phyloP scores from a whole-genome alignment of 495 filamentous ascomycete genomes.

The Aspergillus affinis region DNA sequence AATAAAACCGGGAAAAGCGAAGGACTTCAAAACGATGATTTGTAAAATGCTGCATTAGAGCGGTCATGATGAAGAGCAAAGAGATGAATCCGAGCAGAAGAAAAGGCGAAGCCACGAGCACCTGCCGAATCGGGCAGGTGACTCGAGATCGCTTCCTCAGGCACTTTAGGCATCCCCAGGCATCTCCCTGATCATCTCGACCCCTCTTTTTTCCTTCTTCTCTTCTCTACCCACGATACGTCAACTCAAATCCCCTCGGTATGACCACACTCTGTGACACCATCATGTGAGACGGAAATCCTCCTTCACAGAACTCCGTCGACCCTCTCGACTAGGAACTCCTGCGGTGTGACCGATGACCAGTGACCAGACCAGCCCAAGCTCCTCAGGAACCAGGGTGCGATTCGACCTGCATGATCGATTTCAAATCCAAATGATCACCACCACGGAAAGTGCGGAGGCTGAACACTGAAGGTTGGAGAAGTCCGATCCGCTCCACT shows the following conservation, averaged over 20 bases:
- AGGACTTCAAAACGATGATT: not conserved
- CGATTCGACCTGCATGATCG: not conserved
- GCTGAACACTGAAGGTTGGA: not conserved
- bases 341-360: not conserved
- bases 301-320: not conserved
- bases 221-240: not conserved
- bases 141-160: not conserved
- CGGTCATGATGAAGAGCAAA: not conserved
- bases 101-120: not conserved
- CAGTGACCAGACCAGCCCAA: too few species aligned
- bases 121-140: not conserved
- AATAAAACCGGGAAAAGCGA: not conserved
- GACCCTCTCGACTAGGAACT: not conserved
- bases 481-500: not conserved
- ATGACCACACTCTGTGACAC: slow-evolving; percentile 21
- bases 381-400: not conserved
- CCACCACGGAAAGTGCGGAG: not conserved
- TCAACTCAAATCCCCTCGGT: slow-evolving; percentile 1
- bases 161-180: not conserved
- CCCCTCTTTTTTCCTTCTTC: too few species aligned
- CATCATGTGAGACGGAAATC: slow-evolving; percentile 18
- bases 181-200: not conserved
- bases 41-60: not conserved
- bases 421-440: not conserved
- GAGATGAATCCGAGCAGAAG: not conserved